These are phyloP conservation scores for Chionographis japonica DNA, from an alignment of 106 monocot species.

Conservation along the genomic window DNA sequence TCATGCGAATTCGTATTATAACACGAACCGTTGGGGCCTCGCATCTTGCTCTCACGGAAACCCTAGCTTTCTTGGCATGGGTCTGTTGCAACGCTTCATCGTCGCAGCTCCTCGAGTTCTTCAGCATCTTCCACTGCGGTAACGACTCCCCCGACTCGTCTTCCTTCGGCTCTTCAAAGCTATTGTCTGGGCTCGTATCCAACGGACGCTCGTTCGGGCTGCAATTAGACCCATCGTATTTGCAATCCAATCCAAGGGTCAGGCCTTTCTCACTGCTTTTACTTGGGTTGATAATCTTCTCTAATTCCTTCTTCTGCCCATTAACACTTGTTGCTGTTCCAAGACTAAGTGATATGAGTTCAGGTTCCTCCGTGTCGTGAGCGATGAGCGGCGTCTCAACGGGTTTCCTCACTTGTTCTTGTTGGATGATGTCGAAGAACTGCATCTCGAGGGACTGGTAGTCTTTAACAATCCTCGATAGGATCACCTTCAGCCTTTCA, in stretches of 20 bases:
- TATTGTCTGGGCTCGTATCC: conserved; percentile 41
- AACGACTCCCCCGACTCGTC: conserved; percentile 38
- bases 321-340: conserved; percentile 34
- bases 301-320: conserved; percentile 3
- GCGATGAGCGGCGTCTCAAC: background rate
- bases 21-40: conserved; percentile 41
- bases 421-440: conserved; percentile 46
- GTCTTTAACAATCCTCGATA: conserved; percentile 53
- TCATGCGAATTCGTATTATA: too few species aligned
- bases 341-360: conserved; percentile 65
- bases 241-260: conserved; percentile 58
- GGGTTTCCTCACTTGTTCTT: conserved; percentile 27
- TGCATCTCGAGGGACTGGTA: conserved; percentile 68
- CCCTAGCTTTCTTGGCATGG: conserved; percentile 43
- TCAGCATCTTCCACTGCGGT: conserved; percentile 45
- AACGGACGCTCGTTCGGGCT: background rate
- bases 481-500: conserved; percentile 53
- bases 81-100: conserved; percentile 28
- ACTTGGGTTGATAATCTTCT: too few species aligned
- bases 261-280: conserved; percentile 20
- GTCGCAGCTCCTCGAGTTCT: conserved; percentile 16
- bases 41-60: conserved; percentile 44
- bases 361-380: conserved; percentile 24
- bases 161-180: conserved; percentile 45
- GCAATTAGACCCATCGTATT: conserved; percentile 7